Conservation (phyloP, 75 land plant genomes). For the Larix kaempferi region DNA sequence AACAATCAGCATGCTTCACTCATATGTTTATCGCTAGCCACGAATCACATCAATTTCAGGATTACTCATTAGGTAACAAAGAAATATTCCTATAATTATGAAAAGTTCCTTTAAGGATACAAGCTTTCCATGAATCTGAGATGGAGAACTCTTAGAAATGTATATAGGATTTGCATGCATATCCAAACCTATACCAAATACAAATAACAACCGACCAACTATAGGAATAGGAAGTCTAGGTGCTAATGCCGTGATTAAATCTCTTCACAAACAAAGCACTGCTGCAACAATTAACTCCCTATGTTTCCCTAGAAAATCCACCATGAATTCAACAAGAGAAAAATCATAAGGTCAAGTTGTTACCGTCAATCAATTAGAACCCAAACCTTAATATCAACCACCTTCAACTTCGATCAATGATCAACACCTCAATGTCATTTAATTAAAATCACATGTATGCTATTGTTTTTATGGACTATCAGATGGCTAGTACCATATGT, state of each 20-base stretch:
- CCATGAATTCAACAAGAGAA: too few species aligned
- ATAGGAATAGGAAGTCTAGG: conserved; percentile 56
- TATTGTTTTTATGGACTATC: too few species aligned
- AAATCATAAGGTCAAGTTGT: too few species aligned
- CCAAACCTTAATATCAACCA: too few species aligned
- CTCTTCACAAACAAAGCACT: conserved; percentile 59
- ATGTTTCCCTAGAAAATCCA: conserved; percentile 89
- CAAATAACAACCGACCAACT: conserved; percentile 72
- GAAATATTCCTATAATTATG: conserved; percentile 87
- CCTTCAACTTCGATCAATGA: too few species aligned
- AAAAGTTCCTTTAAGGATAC: conserved; percentile 93
- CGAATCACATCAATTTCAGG: conserved; percentile 62
- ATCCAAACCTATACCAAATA: conserved; percentile 94
- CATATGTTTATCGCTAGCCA: conserved; percentile 98
- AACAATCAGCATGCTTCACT: conserved; percentile 68
- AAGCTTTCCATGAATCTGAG: conserved; percentile 84
- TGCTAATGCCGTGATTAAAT: conserved; percentile 55
- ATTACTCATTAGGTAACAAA: conserved; percentile 80
- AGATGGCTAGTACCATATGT: too few species aligned
- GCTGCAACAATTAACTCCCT: conserved; percentile 82
- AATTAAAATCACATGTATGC: too few species aligned
- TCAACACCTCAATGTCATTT: too few species aligned
- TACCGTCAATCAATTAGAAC: too few species aligned
- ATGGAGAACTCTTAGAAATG: conserved; percentile 95
- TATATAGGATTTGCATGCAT: conserved; percentile 99